Base-by-base conservation (phyloP, 2,329 filamentous ascomycete genomes). In the Biscogniauxia mediterranea region DNA sequence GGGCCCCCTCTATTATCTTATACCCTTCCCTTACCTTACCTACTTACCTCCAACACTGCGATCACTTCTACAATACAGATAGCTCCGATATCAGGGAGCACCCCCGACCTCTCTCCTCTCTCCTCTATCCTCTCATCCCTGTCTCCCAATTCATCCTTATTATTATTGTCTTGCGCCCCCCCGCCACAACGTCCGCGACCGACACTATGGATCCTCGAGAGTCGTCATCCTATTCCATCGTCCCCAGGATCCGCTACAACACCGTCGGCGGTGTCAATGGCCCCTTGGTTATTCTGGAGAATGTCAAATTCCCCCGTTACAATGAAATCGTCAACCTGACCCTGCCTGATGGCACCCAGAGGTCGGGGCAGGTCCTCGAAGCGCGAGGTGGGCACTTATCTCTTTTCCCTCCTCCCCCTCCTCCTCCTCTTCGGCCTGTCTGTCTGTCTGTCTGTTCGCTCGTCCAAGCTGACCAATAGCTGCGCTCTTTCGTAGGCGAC, bases 311-410 rank as follows among this genome's bases (percentile, higher is more conserved):
- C 78, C 95, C 95, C 66, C 85, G 88, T 76, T 99, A 91, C 85
- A 98, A 97, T 80, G 95, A 99, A 81, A 99, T 99, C 77, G 95
- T 99, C 69, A 93, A 90, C 65, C 81, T 99, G 78, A 98, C 94
- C 46, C 88, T 99, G 66, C 92, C 95, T 68, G 95, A 99, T 89
- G 95, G 95, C 77, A 90, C 92, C 55, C 88, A 94, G 80, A 87
- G 95, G 74, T 93, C 92, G 75, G 95, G 96, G 68, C 95, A 98
- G 79, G 95, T 99, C 69, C 83, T 99, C 70, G 96, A 99, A 82
- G 95, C 95, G 78, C 89, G 94, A 91, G 95, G 94, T 97, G 81
- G 73, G 74, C 68, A 61, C 28, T 13, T 32, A 4, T 32, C 28
- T 32, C 28, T 13, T 13, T 9, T 6, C 26, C 26, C 26, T 28